Conservation (phyloP, 2,329 filamentous ascomycete species). For the Scedosporium aurantiacum region DNA sequence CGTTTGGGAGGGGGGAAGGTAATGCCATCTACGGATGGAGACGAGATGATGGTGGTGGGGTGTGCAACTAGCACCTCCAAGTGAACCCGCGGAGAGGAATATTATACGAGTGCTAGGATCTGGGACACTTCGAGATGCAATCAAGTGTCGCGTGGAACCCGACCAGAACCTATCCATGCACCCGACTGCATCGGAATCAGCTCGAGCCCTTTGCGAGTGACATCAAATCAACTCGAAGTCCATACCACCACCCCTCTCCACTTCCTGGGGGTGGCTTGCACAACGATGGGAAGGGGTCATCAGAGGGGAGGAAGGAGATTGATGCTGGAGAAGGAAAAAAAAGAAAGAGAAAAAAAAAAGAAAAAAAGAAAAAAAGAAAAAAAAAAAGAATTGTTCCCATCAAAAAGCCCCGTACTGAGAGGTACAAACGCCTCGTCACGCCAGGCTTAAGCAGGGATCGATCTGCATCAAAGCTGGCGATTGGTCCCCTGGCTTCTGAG, state of each 20-base stretch:
- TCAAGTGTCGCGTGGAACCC: neutral
- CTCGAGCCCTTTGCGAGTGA: neutral
- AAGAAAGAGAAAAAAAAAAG: neutral
- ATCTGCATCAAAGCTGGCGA: neutral
- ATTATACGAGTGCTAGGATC: neutral
- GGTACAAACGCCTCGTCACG: neutral
- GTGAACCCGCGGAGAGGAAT: neutral
- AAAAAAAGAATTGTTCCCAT: neutral
- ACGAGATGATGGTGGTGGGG: neutral
- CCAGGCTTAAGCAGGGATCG: neutral
- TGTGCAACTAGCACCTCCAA: neutral
- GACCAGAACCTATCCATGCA: neutral
- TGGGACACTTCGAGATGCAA: neutral
- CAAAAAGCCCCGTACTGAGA: neutral
- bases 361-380: neutral
- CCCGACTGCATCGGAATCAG: neutral
- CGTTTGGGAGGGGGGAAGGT: neutral
- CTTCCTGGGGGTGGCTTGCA: neutral
- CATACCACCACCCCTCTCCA: neutral
- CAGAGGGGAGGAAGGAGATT: neutral
- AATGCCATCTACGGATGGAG: neutral
- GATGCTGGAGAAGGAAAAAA: neutral
- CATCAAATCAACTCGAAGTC: neutral
- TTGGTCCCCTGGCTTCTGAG: neutral
- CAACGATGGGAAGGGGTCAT: neutral